Percentiles rank a stretch among this genome's conserved stretches.
Evolutionary conservation across 2,329 filamentous ascomycete genomes (phyloP).

Genomic region (Xylogone sp.): DNA sequence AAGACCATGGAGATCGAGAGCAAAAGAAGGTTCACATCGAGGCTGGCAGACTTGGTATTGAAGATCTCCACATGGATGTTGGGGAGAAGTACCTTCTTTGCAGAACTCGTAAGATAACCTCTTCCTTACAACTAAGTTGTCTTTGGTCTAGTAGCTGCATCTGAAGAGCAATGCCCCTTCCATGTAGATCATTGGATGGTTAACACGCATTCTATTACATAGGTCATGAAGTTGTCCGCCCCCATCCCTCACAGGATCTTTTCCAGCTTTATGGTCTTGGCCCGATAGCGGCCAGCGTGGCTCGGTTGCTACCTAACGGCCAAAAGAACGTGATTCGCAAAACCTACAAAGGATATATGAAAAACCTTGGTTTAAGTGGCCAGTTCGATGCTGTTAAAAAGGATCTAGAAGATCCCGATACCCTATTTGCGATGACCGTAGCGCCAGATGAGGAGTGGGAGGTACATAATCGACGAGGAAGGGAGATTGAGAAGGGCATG

Average conservation of each 20-base stretch:
- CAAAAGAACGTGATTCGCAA: constrained; percentile 65
- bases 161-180: not conserved
- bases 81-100: constrained; percentile 65
- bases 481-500: constrained; percentile 52
- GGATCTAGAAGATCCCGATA: constrained; percentile 45
- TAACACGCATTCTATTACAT: constrained; percentile 26
- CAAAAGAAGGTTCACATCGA: constrained; percentile 62
- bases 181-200: constrained; percentile 18
- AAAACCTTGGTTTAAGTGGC: constrained; percentile 57
- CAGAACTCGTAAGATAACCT: constrained; percentile 63
- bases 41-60: constrained; percentile 57
- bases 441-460: constrained; percentile 55
- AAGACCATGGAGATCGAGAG: constrained; percentile 52
- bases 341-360: constrained; percentile 67
- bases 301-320: constrained; percentile 60
- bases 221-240: constrained; percentile 34
- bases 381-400: constrained; percentile 58
- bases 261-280: constrained; percentile 55
- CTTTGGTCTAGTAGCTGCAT: not conserved
- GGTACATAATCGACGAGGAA: constrained; percentile 48
- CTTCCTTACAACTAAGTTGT: constrained; percentile 19
- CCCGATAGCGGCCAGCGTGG: constrained; percentile 56
- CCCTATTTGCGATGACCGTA: constrained; percentile 49
- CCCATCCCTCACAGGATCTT: constrained; percentile 51
- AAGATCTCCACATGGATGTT: constrained; percentile 63